Evolutionary conservation across 805 yeast species (phyloP), one percentile per base, ranked within the genome.

Genomic region (Starmera quercuum): DNA sequence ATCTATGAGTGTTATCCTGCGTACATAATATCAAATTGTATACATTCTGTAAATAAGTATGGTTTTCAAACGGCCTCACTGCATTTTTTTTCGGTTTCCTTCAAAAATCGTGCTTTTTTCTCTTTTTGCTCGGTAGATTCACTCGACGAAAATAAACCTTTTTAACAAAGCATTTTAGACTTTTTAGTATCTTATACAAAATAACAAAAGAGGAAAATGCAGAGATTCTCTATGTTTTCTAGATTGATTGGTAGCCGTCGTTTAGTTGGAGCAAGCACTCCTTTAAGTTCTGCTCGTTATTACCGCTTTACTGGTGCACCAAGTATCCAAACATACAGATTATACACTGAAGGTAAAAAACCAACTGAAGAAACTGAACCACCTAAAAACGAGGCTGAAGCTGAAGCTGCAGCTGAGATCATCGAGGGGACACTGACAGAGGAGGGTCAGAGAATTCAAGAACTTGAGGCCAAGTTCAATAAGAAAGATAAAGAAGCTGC

Each of bases 401-500:
- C n/a, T 12, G 14, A 25, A 25, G 27, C 13, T 14, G 18, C 18
- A n/a, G 26, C 29, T 26, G 20, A 25, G 15, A 17, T 14, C 13
- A 17, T 35, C 33, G 52, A 36, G 29, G 49, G 42, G 32, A 6
- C 20, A 17, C 10, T 33, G 21, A 36, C 38, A 28, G 44, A 41
- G 34, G 41, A 45, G 27, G 14, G 42, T 7, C 53, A 45, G 20
- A 36, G 42, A 20, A 11, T 27, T 8, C 21, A 18, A 17, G 30
- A 27, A 4, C 19, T 18, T 5, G 21, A 27, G n/a, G 30, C 22
- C 5, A 27, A 27, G 13, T 19, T 17, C n/a, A 40, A 47, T 13
- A 46, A 51, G 43, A 46, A 46, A 39, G 30, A 27, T 14, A 27
- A 27, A 18, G 51, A 50, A 27, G 21, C 45, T 15, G 42, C 54